Base-by-base conservation (phyloP, 2,329 filamentous ascomycete species). In the Cladosporium sp. region DNA sequence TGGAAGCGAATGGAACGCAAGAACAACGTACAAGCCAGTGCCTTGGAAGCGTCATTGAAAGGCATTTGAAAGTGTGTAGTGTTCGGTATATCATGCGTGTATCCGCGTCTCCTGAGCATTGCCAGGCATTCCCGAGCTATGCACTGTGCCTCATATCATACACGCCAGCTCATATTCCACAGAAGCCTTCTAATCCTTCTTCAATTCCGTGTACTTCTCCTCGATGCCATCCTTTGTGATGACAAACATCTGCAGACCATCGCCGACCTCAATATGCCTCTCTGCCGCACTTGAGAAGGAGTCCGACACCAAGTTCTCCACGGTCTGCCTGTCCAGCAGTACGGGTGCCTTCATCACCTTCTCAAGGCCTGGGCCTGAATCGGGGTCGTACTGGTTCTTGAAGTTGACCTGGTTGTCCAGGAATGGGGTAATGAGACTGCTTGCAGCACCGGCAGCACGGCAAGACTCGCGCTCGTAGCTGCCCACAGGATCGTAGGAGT, bases 341-440 rank as follows among this genome's bases (percentile, higher is more conserved):
- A 88, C 83, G 29, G 84, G 78, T 77, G 88, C 85, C 72, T 89
- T 86, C 80, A 90, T 86, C 82, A 91, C 82, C 73, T 97, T 82
- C 63, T 89, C 89, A 79, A 97, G 91, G 52, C 94, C 94, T 67
- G 87, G 86, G 65, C 92, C 93, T 73, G 91, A 94, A 56, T 90
- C 91, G 12, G 94, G 93, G 65, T 95, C 85, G 78, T 97, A 96
- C 83, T 97, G 94, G 79, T 99, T 99, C 87, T 97, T 99, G 85
- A 94, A 94, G 83, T 98, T 98, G 83, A 99, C 95, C 82, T 99
- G 96, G 80, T 99, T 99, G 80, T 99, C 95, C 76, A 99, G 82
- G 85, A 99, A 99, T 1, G 95, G 95, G 91, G 97, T 99, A 81
- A 99, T 99, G 79, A 99, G 82, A 75, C 91, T 95, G 63, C 92